phyloP scores from a whole-genome alignment of 2,329 filamentous ascomycete species.

The Pseudogymnoascus sp. region DNA sequence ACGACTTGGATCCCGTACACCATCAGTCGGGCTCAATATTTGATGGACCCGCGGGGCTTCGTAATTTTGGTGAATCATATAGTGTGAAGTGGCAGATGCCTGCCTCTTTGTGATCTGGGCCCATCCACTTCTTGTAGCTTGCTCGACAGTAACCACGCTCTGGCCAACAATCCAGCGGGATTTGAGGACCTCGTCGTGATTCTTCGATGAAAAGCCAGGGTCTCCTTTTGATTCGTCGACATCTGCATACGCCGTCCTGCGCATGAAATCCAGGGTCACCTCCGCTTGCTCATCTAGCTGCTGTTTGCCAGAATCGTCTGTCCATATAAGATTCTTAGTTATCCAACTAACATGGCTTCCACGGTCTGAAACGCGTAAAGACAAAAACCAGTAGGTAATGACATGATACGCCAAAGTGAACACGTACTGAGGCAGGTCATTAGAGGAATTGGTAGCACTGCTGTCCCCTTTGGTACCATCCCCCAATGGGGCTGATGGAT shows the following conservation, averaged over 20 bases:
- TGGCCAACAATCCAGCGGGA: constrained; percentile 67
- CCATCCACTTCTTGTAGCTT: constrained; percentile 57
- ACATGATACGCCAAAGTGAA: constrained; percentile 91
- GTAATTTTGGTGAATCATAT: constrained; percentile 48
- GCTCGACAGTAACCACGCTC: constrained; percentile 66
- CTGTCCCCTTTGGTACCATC: constrained; percentile 35
- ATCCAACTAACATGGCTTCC: constrained; percentile 85
- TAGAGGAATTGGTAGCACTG: constrained; percentile 41
- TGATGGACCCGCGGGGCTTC: constrained; percentile 51
- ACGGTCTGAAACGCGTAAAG: constrained; percentile 75
- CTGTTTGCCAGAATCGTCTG: constrained; percentile 64
- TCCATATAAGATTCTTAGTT: constrained; percentile 70
- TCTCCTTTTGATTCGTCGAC: constrained; percentile 67
- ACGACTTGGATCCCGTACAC: constrained; percentile 41
- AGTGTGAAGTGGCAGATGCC: constrained; percentile 55
- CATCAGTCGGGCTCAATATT: constrained; percentile 38
- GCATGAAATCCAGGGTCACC: constrained; percentile 92
- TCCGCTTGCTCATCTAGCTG: constrained; percentile 85
- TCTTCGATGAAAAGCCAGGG: constrained; percentile 53
- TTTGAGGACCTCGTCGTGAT: constrained; percentile 57
- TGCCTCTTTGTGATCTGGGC: constrained; percentile 65
- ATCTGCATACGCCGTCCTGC: constrained; percentile 77
- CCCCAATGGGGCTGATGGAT: constrained; percentile 27
- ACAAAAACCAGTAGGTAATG: constrained; percentile 94
- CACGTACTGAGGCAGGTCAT: constrained; percentile 86